These are phyloP conservation scores for Tilletia caries DNA, from an alignment of 1,284 basidiomycete species.

Conservation along the genomic window DNA sequence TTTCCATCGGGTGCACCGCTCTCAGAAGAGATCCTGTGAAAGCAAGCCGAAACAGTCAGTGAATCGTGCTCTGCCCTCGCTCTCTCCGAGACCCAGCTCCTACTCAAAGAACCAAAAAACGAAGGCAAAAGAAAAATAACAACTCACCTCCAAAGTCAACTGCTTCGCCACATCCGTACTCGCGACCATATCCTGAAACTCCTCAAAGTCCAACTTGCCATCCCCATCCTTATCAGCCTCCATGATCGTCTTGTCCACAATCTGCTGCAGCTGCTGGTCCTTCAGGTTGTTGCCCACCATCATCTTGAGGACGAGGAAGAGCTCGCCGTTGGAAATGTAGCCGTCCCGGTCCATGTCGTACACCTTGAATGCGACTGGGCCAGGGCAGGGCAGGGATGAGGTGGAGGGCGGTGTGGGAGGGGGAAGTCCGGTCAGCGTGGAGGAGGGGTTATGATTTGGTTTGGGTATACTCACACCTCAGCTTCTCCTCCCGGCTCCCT, in stretches of 20 bases:
- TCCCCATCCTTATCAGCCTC: slow-evolving; percentile 96
- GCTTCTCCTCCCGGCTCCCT: slow-evolving; percentile 92
- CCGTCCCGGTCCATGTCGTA: slow-evolving; percentile 98
- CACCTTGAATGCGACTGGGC: slow-evolving; percentile 84
- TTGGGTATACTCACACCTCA: slow-evolving; percentile 69
- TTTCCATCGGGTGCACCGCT: too few species aligned
- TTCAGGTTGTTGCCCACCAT: slow-evolving; percentile 99
- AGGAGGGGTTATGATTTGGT: background rate
- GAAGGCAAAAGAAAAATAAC: slow-evolving; percentile 56
- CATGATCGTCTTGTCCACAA: slow-evolving; percentile 99
- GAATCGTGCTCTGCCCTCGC: slow-evolving; percentile 15
- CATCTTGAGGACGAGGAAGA: slow-evolving; percentile 98
- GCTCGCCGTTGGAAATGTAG: slow-evolving; percentile 96
- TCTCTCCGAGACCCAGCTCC: too few species aligned
- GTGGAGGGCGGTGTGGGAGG: background rate
- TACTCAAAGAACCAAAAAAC: too few species aligned
- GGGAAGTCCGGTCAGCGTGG: too few species aligned
- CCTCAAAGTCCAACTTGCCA: slow-evolving; percentile 92
- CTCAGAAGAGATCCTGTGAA: background rate
- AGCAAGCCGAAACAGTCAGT: background rate
- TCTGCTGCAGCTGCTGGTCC: slow-evolving; percentile 98
- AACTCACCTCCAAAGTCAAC: slow-evolving; percentile 94
- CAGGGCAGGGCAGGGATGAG: background rate
- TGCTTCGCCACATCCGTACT: slow-evolving; percentile 98
- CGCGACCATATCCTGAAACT: slow-evolving; percentile 93